A percentile compares a stretch with the other conserved stretches of the same genome.
Evolutionary conservation across 2,329 filamentous ascomycete genomes (phyloP).

Genomic region (Trichoderma pleuroti): DNA sequence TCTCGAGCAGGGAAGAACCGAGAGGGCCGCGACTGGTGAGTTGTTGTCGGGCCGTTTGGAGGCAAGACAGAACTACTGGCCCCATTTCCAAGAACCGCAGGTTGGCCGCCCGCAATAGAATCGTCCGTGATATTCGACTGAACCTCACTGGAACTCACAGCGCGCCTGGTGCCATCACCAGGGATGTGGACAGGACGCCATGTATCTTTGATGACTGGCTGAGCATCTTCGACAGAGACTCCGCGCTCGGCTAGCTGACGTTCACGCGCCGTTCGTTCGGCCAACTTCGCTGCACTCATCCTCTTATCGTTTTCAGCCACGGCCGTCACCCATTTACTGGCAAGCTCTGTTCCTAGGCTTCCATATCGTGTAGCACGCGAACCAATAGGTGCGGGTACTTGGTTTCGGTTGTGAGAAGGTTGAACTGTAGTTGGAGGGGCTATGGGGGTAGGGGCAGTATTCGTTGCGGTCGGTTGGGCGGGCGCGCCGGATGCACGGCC

Average conservation of each 20-base stretch:
- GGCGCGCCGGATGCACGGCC: constrained; percentile 44
- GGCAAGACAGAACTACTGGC: constrained; percentile 27
- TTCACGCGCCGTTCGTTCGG: constrained; percentile 41
- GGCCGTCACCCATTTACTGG: constrained; percentile 42
- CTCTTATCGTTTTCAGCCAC: constrained; percentile 48
- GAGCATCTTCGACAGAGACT: constrained; percentile 42
- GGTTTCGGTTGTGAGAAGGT: constrained; percentile 29
- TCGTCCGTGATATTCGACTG: constrained; percentile 30
- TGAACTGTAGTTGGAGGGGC: constrained; percentile 35
- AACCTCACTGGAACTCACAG: constrained; percentile 26
- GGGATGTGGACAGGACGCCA: constrained; percentile 47
- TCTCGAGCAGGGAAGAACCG: constrained; percentile 61
- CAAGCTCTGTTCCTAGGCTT: constrained; percentile 30
- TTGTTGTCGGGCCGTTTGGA: constrained; percentile 30
- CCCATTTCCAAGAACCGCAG: constrained; percentile 31
- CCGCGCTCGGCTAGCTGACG: constrained; percentile 45
- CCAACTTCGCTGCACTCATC: constrained; percentile 37
- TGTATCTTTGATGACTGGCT: constrained; percentile 50
- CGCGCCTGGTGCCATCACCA: constrained; percentile 36
- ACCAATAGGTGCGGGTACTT: constrained; percentile 33
- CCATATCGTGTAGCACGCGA: constrained; percentile 31
- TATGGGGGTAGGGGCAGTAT: constrained; percentile 45
- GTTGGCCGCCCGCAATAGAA: constrained; percentile 22
- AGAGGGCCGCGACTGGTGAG: constrained; percentile 51
- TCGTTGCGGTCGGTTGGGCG: constrained; percentile 31